Evolutionary conservation across 352 stramenopile species (phyloP), one percentile per base, ranked within the genome.

Genomic region (Globisporangium canariense): DNA sequence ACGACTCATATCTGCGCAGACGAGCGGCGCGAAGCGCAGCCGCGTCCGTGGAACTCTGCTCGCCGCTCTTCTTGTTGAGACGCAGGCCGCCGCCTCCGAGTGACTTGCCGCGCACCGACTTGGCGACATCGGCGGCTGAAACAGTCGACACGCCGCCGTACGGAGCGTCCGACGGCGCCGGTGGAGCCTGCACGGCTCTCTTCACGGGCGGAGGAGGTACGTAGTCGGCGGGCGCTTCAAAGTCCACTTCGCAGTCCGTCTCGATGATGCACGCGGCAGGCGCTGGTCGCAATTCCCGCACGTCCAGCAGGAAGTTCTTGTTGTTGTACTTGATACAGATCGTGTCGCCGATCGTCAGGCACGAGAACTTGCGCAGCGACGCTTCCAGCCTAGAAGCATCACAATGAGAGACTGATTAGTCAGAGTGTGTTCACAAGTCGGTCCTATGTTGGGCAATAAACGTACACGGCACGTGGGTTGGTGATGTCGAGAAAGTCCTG

Each of bases 181-280:
- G 58, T 32, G 79, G 67, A 34, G 79, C 62, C n/a, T 64, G 54
- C 34, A 66, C 52, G 11, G 63, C 60, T 16, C 69, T 32, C 18
- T 66, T 58, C 4, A 68, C 60, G 6, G 77, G 71, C 8, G 74
- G 60, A 10, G 85, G 81, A 16, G 79, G 83, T 4, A 90, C 77
- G 52, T 96, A 96, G 64, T 94, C 88, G 0, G 81, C 79, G 2
- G 98, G 98, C 2, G 97, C 86, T 71, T 99, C 97, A 75, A 99
- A 99, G 75, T 99, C 98, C 7, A 99, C 95, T 73, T 99, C 98
- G 65, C 97, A 99, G 77, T 99, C 98, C 2, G 97, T 99, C 82
- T 99, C 98, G 62, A 99, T 99, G 70, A 99, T 99, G 69, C 96
- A 99, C 6, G 94, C 97, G 13, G 97, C 98, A 60, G 97, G 90